A percentile compares a stretch with the other conserved stretches of the same genome.
Evolutionary conservation across 495 filamentous ascomycete species (phyloP).

Genomic region (Choiromyces venosus): DNA sequence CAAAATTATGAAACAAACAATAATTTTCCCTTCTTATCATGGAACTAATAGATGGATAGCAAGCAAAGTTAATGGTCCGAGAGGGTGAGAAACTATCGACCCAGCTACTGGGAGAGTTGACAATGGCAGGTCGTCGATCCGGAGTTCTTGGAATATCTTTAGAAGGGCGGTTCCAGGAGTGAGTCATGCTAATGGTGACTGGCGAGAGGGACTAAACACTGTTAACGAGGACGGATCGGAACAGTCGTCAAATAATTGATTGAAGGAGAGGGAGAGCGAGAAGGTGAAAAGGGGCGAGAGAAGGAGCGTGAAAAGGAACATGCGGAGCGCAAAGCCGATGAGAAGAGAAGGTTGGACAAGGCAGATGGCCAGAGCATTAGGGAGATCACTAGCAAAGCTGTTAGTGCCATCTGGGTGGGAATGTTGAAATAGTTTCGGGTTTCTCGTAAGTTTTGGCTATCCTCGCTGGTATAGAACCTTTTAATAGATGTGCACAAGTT

Average conservation of each 20-base stretch:
- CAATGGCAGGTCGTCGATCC: constrained; percentile 21
- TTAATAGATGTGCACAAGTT: constrained; percentile 80
- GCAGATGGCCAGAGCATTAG: too few species aligned
- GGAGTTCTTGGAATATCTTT: too few species aligned
- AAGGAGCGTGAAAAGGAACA: too few species aligned
- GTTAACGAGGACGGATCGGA: too few species aligned
- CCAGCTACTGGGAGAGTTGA: constrained; percentile 19
- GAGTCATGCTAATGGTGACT: too few species aligned
- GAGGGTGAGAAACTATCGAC: constrained; percentile 10
- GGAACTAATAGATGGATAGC: constrained; percentile 2
- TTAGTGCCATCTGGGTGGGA: constrained; percentile 75
- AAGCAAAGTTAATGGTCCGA: constrained; percentile 2
- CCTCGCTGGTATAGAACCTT: not conserved
- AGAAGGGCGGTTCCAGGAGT: too few species aligned
- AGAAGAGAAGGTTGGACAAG: constrained; percentile 52
- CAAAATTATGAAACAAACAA: too few species aligned
- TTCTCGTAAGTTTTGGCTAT: constrained; percentile 59
- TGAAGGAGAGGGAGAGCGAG: too few species aligned
- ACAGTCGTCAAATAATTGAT: too few species aligned
- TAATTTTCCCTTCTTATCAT: too few species aligned
- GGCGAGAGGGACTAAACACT: too few species aligned
- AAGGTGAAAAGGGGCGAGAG: too few species aligned
- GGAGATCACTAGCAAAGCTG: constrained; percentile 88
- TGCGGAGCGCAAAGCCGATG: constrained; percentile 27
- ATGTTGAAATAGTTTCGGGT: constrained; percentile 94